phyloP scores from a whole-genome alignment of 1,284 basidiomycete species.

The Tilletia walkeri region DNA sequence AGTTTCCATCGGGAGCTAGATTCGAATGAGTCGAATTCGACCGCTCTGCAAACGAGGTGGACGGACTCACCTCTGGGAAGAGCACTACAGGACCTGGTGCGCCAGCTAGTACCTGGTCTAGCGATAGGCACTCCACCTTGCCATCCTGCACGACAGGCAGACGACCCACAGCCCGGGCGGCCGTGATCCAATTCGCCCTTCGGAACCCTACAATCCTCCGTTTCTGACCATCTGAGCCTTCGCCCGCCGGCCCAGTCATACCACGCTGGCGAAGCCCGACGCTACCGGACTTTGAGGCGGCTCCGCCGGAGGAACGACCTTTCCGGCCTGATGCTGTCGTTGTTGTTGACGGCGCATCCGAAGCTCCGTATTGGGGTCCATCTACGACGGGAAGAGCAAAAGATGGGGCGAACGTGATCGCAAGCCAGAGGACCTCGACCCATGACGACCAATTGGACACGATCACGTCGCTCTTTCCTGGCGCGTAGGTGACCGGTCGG shows the following conservation, averaged over 20 bases:
- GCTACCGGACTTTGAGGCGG: not conserved
- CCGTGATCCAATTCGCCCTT: constrained; percentile 15
- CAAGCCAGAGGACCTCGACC: constrained; percentile 47
- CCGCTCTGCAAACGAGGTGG: not conserved
- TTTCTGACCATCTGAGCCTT: constrained; percentile 21
- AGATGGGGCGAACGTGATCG: constrained; percentile 29
- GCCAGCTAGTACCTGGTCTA: constrained; percentile 23
- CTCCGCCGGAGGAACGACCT: constrained; percentile 34
- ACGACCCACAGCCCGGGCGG: constrained; percentile 5
- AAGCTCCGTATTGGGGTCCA: not conserved
- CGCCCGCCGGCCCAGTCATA: constrained; percentile 18
- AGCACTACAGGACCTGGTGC: constrained; percentile 26
- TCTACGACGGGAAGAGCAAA: constrained; percentile 27
- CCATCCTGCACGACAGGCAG: constrained; percentile 16
- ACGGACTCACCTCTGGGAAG: constrained; percentile 41
- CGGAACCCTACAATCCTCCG: constrained; percentile 12
- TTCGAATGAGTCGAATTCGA: not conserved
- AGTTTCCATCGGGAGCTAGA: no score
- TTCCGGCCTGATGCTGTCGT: constrained; percentile 18
- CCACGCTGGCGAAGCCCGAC: not conserved
- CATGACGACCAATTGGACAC: constrained; percentile 47
- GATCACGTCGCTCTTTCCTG: constrained; percentile 40
- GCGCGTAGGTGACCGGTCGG: constrained; percentile 19
- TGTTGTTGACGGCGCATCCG: not conserved
- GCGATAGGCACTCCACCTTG: constrained; percentile 25